phyloP scores from a whole-genome alignment of 2,329 filamentous ascomycete genomes.

The Botrytis sinoallii region DNA sequence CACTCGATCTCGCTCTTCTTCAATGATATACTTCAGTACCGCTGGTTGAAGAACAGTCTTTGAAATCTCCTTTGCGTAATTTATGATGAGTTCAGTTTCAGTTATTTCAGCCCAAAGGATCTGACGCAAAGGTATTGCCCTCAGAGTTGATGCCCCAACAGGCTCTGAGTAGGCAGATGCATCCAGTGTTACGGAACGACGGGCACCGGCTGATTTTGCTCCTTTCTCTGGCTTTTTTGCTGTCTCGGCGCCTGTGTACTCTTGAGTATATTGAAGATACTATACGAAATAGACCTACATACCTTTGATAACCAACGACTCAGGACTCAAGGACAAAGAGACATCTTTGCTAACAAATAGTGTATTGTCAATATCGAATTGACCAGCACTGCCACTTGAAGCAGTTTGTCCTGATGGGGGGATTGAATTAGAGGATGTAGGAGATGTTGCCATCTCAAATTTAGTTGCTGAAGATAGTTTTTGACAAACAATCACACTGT shows the following conservation, averaged over 20 bases:
- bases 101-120: conserved; percentile 19
- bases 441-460: conserved; percentile 8
- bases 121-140: conserved; percentile 18
- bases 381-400: not conserved
- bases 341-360: conserved; percentile 12
- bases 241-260: not conserved
- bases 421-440: not conserved
- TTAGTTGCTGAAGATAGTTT: not conserved
- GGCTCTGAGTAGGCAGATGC: conserved; percentile 16
- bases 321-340: conserved; percentile 10
- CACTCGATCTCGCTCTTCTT: conserved; percentile 37
- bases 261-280: not conserved
- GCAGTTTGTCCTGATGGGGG: not conserved
- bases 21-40: conserved; percentile 43
- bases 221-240: conserved; percentile 3
- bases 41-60: conserved; percentile 21
- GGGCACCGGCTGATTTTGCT: not conserved
- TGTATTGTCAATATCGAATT: conserved; percentile 9
- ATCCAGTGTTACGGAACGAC: conserved; percentile 18
- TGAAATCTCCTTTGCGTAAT: conserved; percentile 17
- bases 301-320: conserved; percentile 14
- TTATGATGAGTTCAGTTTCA: conserved; percentile 17
- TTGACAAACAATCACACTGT: not conserved
- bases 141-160: not conserved
- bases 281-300: not conserved